Percentiles rank a stretch among this genome's conserved stretches.
phyloP scores from a whole-genome alignment of 306 rosid genomes.

The Arachis hypogaea region DNA sequence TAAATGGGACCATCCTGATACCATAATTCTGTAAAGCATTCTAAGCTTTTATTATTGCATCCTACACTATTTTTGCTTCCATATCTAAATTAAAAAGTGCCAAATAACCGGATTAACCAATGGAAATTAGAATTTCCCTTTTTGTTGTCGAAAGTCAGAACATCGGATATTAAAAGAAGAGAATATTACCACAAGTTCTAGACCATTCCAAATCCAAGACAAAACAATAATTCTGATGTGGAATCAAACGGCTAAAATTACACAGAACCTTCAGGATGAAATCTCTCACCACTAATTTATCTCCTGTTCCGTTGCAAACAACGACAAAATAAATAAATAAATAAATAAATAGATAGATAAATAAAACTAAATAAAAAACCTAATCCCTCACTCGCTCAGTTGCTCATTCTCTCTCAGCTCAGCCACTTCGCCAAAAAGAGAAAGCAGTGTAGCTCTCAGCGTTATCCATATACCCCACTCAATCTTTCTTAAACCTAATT shows the following conservation, averaged over 20 bases:
- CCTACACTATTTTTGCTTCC: no score
- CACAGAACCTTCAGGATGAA: conserved; percentile 49
- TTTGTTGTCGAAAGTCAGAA: no score
- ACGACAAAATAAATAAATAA: no score
- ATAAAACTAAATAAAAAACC: conserved; percentile 24
- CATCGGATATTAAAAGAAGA: no score
- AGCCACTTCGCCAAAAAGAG: background rate
- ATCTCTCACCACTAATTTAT: background rate
- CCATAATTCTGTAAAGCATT: no score
- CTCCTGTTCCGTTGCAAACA: background rate
- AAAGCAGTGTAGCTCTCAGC: background rate
- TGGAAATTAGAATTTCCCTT: no score
- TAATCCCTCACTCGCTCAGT: conserved; percentile 8
- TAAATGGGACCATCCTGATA: no score
- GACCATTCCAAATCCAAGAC: conserved; percentile 43
- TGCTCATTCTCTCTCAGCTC: background rate
- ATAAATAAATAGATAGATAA: no score
- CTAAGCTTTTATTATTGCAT: no score
- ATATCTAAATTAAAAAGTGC: no score
- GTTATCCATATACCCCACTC: conserved; percentile 30
- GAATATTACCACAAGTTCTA: conserved; percentile 33
- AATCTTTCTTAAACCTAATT: conserved; percentile 28
- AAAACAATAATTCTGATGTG: background rate
- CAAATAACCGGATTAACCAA: no score
- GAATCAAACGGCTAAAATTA: conserved; percentile 44